Conservation (phyloP, 2,329 filamentous ascomycete genomes). For the Microcyclospora pomicola region DNA sequence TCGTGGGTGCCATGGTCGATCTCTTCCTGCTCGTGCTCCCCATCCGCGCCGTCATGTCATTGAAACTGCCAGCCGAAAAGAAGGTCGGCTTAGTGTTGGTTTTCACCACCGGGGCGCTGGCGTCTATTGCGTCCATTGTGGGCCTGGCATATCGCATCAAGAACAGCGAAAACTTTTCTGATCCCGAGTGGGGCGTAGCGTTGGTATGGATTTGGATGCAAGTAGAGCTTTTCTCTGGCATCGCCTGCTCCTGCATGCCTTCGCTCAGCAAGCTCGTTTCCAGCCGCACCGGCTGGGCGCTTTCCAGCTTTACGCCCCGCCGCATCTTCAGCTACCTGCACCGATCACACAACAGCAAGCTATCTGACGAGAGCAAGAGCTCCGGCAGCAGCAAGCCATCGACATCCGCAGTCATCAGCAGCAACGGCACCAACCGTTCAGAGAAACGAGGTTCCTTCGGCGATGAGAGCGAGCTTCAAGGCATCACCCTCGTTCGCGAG, state of each 20-base stretch:
- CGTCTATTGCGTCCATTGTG: neutral
- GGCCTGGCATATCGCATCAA: neutral
- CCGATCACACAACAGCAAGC: neutral
- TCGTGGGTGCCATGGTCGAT: neutral
- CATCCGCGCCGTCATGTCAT: neutral
- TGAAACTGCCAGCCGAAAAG: neutral
- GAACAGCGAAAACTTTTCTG: neutral
- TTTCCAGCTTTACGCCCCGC: too few relatives aligned
- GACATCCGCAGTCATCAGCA: too few relatives aligned
- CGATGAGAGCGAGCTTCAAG: neutral
- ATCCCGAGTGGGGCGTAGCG: neutral
- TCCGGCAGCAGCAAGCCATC: too few relatives aligned
- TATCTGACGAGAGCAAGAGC: too few relatives aligned
- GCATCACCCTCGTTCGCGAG: neutral
- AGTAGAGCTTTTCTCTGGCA: neutral
- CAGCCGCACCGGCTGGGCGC: too few relatives aligned
- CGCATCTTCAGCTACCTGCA: neutral
- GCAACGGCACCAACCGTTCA: too few relatives aligned
- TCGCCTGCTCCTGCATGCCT: slow-evolving; percentile 1
- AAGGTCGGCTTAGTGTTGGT: neutral
- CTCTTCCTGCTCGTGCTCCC: slow-evolving; percentile 1
- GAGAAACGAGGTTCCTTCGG: too few relatives aligned
- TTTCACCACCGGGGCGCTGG: neutral
- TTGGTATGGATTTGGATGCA: neutral
- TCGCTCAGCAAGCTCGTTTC: neutral